These are phyloP conservation scores for Vitis vinifera DNA, from an alignment of 164 flowering plant species.

Conservation along the genomic window DNA sequence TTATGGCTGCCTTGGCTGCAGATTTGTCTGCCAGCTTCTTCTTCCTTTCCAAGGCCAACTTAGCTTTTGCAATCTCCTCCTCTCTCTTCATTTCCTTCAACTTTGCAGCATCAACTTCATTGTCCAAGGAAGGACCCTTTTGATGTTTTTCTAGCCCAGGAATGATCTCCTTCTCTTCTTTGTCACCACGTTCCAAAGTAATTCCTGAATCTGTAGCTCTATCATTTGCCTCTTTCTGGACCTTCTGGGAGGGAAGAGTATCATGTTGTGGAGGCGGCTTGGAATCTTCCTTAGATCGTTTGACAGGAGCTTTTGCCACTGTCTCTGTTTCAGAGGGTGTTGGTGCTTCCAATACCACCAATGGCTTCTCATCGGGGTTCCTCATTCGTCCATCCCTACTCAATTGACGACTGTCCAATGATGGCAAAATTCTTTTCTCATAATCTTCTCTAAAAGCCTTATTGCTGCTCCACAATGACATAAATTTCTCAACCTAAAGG, in stretches of 20 bases:
- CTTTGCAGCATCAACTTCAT: constrained; percentile 52
- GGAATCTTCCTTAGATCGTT: constrained; percentile 56
- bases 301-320: constrained; percentile 35
- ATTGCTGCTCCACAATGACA: constrained; percentile 61
- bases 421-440: constrained; percentile 65
- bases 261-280: constrained; percentile 33
- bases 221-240: constrained; percentile 42
- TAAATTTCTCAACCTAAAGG: constrained; percentile 68
- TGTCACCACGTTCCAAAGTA: constrained; percentile 21
- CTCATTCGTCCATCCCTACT: constrained; percentile 86
- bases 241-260: constrained; percentile 29
- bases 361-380: constrained; percentile 79
- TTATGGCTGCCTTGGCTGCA: constrained; percentile 70
- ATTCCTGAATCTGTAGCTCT: constrained; percentile 25
- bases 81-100: constrained; percentile 78
- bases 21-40: constrained; percentile 63
- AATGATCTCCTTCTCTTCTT: constrained; percentile 34
- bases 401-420: constrained; percentile 73
- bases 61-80: constrained; percentile 85
- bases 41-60: constrained; percentile 72
- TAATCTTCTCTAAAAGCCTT: constrained; percentile 86
- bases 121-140: constrained; percentile 26
- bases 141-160: constrained; percentile 28
- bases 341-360: constrained; percentile 38
- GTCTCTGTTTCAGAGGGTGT: constrained; percentile 36